phyloP scores from a whole-genome alignment of 208 protist genomes.

The Entamoeba invadens region DNA sequence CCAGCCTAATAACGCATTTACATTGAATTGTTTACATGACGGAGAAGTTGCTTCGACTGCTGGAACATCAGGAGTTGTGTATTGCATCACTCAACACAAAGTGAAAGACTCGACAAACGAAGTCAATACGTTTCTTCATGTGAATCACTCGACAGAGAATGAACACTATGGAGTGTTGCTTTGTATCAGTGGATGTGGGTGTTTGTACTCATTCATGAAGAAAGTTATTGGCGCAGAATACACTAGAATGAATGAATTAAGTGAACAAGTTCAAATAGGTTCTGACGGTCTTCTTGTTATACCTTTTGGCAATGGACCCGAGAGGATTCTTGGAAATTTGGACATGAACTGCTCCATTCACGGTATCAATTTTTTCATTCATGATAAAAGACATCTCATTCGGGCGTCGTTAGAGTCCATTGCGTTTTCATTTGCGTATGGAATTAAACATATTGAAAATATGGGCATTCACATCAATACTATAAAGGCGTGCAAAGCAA shows the following conservation, averaged over 20 bases:
- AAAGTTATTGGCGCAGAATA: neutral
- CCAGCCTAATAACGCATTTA: neutral
- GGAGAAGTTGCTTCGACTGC: neutral
- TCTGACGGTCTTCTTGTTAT: neutral
- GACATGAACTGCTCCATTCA: neutral
- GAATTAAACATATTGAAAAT: neutral
- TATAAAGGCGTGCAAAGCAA: neutral
- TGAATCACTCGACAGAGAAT: neutral
- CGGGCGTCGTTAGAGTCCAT: neutral
- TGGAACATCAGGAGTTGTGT: neutral
- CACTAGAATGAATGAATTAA: neutral
- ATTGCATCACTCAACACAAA: neutral
- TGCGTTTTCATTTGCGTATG: neutral
- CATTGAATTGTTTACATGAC: neutral
- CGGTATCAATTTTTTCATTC: neutral
- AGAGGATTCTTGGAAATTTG: neutral
- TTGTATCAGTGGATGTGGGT: neutral
- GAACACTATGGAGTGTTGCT: neutral
- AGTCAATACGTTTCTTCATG: neutral
- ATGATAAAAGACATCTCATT: neutral
- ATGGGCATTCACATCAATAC: neutral
- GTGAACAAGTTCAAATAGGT: neutral
- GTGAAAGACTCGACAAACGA: neutral
- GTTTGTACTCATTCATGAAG: neutral
- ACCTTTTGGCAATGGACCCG: neutral